Conservation (phyloP, 179 eudicot genomes). For the Pouteria campechiana region DNA sequence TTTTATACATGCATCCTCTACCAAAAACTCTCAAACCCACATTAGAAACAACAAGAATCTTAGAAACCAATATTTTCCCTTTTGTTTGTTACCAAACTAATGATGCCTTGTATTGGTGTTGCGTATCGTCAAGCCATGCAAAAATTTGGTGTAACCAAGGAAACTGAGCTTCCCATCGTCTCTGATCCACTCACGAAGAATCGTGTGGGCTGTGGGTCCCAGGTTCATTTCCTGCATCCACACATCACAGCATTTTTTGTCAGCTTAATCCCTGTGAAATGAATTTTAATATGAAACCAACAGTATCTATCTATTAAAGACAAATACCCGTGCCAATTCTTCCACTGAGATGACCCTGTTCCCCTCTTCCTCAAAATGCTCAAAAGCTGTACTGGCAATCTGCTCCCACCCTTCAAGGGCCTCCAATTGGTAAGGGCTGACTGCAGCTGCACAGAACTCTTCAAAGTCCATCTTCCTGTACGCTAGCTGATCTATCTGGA, state of each 20-base stretch:
- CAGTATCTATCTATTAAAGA: background rate
- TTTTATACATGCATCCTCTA: too few species aligned
- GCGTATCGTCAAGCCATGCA: conserved; percentile 87
- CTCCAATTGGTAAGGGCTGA: conserved; percentile 76
- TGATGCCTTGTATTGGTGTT: conserved; percentile 50
- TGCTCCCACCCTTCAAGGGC: conserved; percentile 85
- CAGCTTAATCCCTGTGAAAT: too few species aligned
- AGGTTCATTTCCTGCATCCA: conserved; percentile 65
- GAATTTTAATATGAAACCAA: background rate
- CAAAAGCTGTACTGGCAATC: conserved; percentile 55
- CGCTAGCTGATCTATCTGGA: conserved; percentile 84
- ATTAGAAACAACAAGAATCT: too few species aligned
- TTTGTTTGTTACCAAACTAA: too few species aligned
- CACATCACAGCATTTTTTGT: too few species aligned
- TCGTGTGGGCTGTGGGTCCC: conserved; percentile 47
- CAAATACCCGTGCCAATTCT: conserved; percentile 65
- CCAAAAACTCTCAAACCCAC: too few species aligned
- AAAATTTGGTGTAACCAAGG: conserved; percentile 84
- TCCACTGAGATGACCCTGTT: conserved; percentile 54
- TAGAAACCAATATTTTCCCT: too few species aligned
- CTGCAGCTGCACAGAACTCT: conserved; percentile 82
- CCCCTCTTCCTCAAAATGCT: conserved; percentile 70
- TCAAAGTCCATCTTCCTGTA: conserved; percentile 59
- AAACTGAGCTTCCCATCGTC: conserved; percentile 68
- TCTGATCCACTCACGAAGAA: conserved; percentile 91